Evolutionary conservation across 345 rosid species (phyloP).

Genomic region (thale cress (Arabidopsis thaliana)): TAIR10.1 NC_003070.9:2919501-2920000

Average conservation of each 20-base stretch:
- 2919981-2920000: conserved; percentile 12
- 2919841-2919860: conserved; percentile 55
- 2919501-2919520: conserved; percentile 54
- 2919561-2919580: conserved; percentile 39
- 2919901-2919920: conserved; percentile 59
- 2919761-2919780: conserved; percentile 28
- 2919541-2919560: conserved; percentile 43
- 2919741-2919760: conserved; percentile 38
- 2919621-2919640: conserved; percentile 27
- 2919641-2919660: conserved; percentile 45
- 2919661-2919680: conserved; percentile 48
- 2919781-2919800: conserved; percentile 41
- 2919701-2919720: conserved; percentile 47
- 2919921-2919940: conserved; percentile 52
- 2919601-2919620: conserved; percentile 40
- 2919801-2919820: conserved; percentile 42
- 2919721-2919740: conserved; percentile 53
- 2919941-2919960: conserved; percentile 35
- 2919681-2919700: conserved; percentile 65
- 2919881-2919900: conserved; percentile 51
- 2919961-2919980: conserved; percentile 13
- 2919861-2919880: conserved; percentile 46
- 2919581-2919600: conserved; percentile 29
- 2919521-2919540: conserved; percentile 43
- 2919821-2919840: conserved; percentile 46